Evolutionary conservation across 2,329 filamentous ascomycete species (phyloP), one percentile per base, ranked within the genome.

Genomic region (Ceratocystis destructans): DNA sequence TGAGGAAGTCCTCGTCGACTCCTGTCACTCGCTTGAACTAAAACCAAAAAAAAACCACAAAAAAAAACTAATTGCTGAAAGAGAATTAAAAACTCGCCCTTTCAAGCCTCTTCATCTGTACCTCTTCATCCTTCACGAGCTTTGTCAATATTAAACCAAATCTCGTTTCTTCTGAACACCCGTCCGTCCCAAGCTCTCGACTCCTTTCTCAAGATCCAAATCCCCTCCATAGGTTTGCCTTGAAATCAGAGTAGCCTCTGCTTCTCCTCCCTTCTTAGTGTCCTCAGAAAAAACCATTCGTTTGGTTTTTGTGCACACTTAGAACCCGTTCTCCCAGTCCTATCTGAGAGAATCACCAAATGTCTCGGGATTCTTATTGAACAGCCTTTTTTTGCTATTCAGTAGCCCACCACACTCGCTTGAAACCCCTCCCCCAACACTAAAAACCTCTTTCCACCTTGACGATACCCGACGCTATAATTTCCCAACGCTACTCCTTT

Each of bases 1-100:
- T 75, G 82, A 84, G 84, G 84, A 86, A 86, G 83, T 84, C 84
- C 84, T 87, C 84, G 84, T 81, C 78, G 84, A 80, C 84, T 87
- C 84, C 84, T 85, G 83, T 86, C 84, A 85, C 83, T 87, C 84
- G 84, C 84, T 87, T 85, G 78, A 76, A 67, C 37, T 41, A 41
- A 41, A 41, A 41, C 10, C 12, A 41, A 41, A 41, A 41, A 28
- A 41, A 37, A 37, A 37, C 8, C 8, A 2, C 10, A 37, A 37
- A 37, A 37, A 37, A 45, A 20, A 53, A 12, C 64, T 55, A 61
- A 55, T 31, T 17, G 25, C 50, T 41, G 44, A 41, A 46, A 65
- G 63, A 50, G 46, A 62, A 61, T 22, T 20, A 46, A 64, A 66
- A 66, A 50, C 50, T 25, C 50, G 31, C 28, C 17, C 3, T 31